These are phyloP conservation scores for Arthrobotrys entomopaga DNA, from an alignment of 2,329 filamentous ascomycete genomes.

Conservation along the genomic window DNA sequence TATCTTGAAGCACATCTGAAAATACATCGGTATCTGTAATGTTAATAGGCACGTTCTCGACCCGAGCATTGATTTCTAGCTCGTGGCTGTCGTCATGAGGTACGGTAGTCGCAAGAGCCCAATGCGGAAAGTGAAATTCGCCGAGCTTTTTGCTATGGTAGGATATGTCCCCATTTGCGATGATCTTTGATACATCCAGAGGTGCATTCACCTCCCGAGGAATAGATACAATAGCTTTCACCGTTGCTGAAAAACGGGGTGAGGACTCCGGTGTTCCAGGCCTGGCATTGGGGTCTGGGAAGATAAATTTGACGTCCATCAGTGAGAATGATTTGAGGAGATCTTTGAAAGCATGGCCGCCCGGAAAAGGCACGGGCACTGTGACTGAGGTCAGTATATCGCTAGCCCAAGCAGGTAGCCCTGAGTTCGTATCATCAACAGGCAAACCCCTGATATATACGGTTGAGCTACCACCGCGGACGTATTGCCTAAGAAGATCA, in stretches of 20 bases:
- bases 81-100: slow-evolving; percentile 69
- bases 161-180: slow-evolving; percentile 80
- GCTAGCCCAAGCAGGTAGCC: slow-evolving; percentile 83
- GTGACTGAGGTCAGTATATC: slow-evolving; percentile 83
- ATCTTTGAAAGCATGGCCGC: slow-evolving; percentile 77
- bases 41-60: slow-evolving; percentile 81
- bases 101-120: slow-evolving; percentile 84
- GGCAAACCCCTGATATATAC: slow-evolving; percentile 85
- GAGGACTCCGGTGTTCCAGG: slow-evolving; percentile 77
- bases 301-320: slow-evolving; percentile 82
- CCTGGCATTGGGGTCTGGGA: slow-evolving; percentile 83
- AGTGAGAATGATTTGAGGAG: slow-evolving; percentile 89
- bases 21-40: slow-evolving; percentile 84
- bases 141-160: slow-evolving; percentile 83
- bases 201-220: slow-evolving; percentile 89
- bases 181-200: slow-evolving; percentile 79
- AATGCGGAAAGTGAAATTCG: slow-evolving; percentile 78
- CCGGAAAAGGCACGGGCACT: slow-evolving; percentile 84
- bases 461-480: slow-evolving; percentile 80
- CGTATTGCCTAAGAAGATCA: slow-evolving; percentile 79
- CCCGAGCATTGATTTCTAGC: slow-evolving; percentile 78
- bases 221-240: slow-evolving; percentile 79
- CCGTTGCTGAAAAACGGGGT: slow-evolving; percentile 83
- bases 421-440: slow-evolving; percentile 67
- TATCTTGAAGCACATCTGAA: slow-evolving; percentile 78